Evolutionary conservation across 768 basidiomycete species (phyloP).

Genomic region (Phlebiopsis flavidoalba): DNA sequence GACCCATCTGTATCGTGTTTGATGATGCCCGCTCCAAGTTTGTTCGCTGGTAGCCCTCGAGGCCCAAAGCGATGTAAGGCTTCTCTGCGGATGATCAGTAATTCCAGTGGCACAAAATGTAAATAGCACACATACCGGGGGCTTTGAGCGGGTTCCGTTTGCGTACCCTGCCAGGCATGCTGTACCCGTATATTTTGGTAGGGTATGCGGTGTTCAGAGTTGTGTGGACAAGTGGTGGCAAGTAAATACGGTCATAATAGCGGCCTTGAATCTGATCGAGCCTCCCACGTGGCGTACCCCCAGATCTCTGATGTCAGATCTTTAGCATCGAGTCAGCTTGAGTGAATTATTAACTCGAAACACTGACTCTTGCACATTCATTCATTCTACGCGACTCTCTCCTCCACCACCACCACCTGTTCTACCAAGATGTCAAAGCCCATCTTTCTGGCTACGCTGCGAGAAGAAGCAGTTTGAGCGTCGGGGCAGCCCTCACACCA

Average conservation of each 20-base stretch:
- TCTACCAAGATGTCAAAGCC: constrained; percentile 34
- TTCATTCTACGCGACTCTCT: background rate
- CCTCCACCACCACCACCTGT: background rate
- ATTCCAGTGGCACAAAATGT: background rate
- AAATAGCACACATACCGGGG: constrained; percentile 1
- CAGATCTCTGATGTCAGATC: constrained; percentile 8
- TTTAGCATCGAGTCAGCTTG: constrained; percentile 10
- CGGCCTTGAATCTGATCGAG: constrained; percentile 1
- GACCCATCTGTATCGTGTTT: constrained; percentile 72
- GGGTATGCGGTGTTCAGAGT: background rate
- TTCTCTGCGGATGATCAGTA: constrained; percentile 39
- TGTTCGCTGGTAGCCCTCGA: constrained; percentile 98
- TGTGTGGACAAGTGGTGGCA: background rate
- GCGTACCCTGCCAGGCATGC: constrained; percentile 11
- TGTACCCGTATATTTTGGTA: background rate
- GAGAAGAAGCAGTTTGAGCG: constrained; percentile 95
- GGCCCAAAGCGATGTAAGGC: constrained; percentile 82
- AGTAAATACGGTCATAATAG: background rate
- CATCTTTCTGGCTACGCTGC: constrained; percentile 88
- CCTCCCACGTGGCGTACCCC: background rate
- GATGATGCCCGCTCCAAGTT: constrained; percentile 92
- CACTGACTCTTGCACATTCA: constrained; percentile 1
- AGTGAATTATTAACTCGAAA: background rate
- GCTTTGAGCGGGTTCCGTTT: constrained; percentile 5
- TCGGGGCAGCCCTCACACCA: constrained; percentile 87